These are phyloP conservation scores for Meira nashicola DNA, from an alignment of 1,284 basidiomycete genomes.

Conservation along the genomic window DNA sequence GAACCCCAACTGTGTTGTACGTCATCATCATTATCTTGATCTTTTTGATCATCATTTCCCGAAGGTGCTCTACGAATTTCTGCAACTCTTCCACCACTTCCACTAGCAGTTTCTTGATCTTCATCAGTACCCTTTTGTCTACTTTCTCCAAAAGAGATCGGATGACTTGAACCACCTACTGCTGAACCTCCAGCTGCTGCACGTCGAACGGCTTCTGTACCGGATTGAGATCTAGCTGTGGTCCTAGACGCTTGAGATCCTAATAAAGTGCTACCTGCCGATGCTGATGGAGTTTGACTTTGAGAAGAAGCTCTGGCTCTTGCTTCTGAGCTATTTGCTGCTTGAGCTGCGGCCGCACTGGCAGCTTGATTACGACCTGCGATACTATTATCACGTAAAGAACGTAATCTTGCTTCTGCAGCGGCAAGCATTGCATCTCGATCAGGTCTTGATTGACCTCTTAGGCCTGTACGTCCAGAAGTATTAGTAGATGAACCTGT, in stretches of 20 bases:
- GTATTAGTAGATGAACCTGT: not conserved
- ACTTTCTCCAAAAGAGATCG: not conserved
- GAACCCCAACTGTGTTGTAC: not conserved
- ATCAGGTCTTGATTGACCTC: conserved; percentile 13
- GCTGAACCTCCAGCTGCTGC: not conserved
- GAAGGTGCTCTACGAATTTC: conserved; percentile 8
- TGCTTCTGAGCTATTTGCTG: conserved; percentile 10
- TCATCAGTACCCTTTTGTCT: not conserved
- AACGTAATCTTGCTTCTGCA: conserved; percentile 30
- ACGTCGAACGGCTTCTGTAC: not conserved
- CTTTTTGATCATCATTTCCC: conserved; percentile 3
- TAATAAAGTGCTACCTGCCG: not conserved
- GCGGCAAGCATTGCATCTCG: conserved; percentile 36
- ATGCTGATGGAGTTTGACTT: not conserved
- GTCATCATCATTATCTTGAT: not conserved
- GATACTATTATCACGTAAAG: conserved; percentile 22
- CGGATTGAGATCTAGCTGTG: not conserved
- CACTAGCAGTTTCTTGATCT: conserved; percentile 10
- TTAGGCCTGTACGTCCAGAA: conserved; percentile 9
- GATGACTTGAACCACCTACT: not conserved
- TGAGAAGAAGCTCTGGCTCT: not conserved
- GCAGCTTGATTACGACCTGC: conserved; percentile 31
- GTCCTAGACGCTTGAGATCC: not conserved
- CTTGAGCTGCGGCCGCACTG: conserved; percentile 7
- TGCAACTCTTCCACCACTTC: conserved; percentile 8